phyloP scores from a whole-genome alignment of 1,139 yeast genomes.

The Saccharomyces hybrid region DNA sequence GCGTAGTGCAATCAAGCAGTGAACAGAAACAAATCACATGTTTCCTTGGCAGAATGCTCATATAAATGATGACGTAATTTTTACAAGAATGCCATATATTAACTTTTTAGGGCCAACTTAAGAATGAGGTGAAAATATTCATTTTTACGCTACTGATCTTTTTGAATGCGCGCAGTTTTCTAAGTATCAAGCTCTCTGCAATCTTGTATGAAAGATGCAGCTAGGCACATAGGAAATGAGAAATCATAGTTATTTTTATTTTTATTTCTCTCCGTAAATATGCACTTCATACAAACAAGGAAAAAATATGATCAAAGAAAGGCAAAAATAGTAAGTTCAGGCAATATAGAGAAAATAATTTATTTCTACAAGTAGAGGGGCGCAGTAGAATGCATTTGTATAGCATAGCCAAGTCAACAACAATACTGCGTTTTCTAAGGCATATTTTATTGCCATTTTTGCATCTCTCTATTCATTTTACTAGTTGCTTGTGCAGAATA shows the following conservation, averaged over 20 bases:
- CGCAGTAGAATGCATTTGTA: neutral
- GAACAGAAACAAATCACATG: neutral
- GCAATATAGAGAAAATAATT: neutral
- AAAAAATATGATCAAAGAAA: neutral
- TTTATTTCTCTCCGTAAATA: too few relatives aligned
- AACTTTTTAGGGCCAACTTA: too few relatives aligned
- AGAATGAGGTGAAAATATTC: too few relatives aligned
- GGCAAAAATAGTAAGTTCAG: neutral
- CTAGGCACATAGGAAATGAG: neutral
- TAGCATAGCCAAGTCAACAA: neutral
- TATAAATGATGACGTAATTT: neutral
- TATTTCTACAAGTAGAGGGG: neutral
- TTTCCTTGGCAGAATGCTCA: neutral
- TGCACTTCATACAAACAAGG: neutral
- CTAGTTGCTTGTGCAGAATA: neutral
- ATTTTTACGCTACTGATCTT: too few relatives aligned
- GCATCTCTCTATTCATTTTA: neutral
- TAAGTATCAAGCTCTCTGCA: neutral
- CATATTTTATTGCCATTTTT: neutral
- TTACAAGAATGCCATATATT: neutral
- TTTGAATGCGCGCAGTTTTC: too few relatives aligned
- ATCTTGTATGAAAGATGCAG: neutral
- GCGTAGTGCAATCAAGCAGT: neutral
- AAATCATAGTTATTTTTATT: too few relatives aligned
- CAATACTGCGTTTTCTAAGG: neutral